Evolutionary conservation across 768 basidiomycete genomes (phyloP).

Genomic region (Lanmaoa pseudosensibilis): DNA sequence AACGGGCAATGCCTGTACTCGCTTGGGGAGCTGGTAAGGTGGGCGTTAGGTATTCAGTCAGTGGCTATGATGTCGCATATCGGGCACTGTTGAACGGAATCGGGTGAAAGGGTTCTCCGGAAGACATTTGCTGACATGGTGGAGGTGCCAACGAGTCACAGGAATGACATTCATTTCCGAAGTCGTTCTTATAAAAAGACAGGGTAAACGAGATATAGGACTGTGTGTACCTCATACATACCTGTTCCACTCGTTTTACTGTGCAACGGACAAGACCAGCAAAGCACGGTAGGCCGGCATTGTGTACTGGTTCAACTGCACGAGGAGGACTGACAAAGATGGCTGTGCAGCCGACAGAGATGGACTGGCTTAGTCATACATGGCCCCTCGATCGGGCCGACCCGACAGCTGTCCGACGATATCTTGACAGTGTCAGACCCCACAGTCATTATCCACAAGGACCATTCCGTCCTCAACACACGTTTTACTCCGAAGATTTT

Average conservation of each 20-base stretch:
- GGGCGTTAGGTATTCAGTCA: conserved; percentile 14
- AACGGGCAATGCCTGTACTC: conserved; percentile 30
- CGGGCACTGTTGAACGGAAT: conserved; percentile 32
- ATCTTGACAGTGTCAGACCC: conserved; percentile 28
- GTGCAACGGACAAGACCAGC: conserved; percentile 1
- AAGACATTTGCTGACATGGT: conserved; percentile 25
- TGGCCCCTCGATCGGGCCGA: conserved; percentile 35
- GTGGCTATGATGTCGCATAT: conserved; percentile 30
- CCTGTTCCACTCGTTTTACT: conserved; percentile 14
- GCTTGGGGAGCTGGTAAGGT: conserved; percentile 19
- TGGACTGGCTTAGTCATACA: conserved; percentile 36
- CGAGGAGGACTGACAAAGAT: conserved; percentile 22
- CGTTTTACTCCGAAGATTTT: conserved; percentile 43
- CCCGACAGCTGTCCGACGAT: conserved; percentile 36
- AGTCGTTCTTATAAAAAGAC: conserved; percentile 30
- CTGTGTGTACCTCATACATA: conserved; percentile 24
- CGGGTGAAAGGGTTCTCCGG: conserved; percentile 33
- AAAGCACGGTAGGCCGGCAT: conserved; percentile 19
- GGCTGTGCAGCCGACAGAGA: conserved; percentile 25
- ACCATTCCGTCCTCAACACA: conserved; percentile 18
- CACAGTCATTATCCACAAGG: conserved; percentile 19
- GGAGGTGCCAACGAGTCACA: conserved; percentile 25
- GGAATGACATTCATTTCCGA: conserved; percentile 39
- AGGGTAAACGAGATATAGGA: conserved; percentile 11
- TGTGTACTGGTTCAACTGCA: conserved; percentile 18